Conservation (phyloP, 768 basidiomycete genomes). For the Exsudoporus frostii region DNA sequence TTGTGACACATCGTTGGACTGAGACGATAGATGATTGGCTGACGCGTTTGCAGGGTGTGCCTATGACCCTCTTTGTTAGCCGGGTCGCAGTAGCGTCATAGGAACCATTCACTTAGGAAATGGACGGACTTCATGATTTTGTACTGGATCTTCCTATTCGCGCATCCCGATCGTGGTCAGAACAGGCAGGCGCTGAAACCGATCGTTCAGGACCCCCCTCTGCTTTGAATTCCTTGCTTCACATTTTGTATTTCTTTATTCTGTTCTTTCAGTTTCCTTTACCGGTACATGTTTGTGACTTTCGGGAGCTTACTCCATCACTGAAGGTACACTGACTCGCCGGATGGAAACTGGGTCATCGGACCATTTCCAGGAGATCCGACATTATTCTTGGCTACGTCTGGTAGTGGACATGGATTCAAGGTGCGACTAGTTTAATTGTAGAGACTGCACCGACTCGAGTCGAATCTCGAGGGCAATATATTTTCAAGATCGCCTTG, state of each 20-base stretch:
- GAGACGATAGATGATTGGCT: not conserved
- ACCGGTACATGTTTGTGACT: not conserved
- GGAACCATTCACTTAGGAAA: not conserved
- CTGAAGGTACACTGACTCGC: slow-evolving; percentile 83
- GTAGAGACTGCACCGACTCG: not conserved
- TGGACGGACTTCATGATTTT: not conserved
- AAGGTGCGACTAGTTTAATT: slow-evolving; percentile 44
- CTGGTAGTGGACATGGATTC: slow-evolving; percentile 85
- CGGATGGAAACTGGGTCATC: slow-evolving; percentile 87
- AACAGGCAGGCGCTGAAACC: not conserved
- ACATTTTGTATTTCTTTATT: slow-evolving; percentile 2
- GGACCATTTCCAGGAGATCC: slow-evolving; percentile 61
- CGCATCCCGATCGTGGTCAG: not conserved
- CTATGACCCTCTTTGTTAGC: not conserved
- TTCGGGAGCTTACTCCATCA: not conserved
- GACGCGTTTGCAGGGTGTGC: not conserved
- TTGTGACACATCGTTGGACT: not conserved
- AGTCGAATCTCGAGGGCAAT: not conserved
- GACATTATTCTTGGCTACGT: slow-evolving; percentile 77
- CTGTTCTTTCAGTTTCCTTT: not conserved
- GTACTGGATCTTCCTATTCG: not conserved
- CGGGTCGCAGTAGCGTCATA: not conserved
- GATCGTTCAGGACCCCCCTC: slow-evolving; percentile 10
- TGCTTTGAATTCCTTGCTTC: not conserved
- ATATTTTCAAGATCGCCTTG: not conserved